These are phyloP conservation scores for Cinnamomum micranthum DNA, from an alignment of 164 flowering plant species.

Conservation along the genomic window DNA sequence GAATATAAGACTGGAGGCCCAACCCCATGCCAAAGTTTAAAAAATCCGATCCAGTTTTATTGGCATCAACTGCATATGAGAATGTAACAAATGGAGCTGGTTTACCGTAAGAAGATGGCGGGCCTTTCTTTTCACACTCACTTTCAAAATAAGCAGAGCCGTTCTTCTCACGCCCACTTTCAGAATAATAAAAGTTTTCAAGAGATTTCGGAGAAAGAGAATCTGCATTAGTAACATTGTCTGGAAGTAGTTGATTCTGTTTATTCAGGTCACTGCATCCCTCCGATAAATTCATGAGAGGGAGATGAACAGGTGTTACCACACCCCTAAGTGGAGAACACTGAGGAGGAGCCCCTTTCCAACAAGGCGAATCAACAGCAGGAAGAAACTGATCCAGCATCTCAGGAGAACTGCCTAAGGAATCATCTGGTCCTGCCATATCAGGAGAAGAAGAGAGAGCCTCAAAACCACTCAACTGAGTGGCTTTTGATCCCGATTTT, in stretches of 20 bases:
- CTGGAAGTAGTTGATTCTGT: conserved; percentile 16
- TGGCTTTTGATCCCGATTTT: conserved; percentile 14
- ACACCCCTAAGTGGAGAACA: conserved; percentile 27
- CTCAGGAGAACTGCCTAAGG: conserved; percentile 30
- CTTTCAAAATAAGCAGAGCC: conserved; percentile 3
- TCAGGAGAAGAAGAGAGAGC: conserved; percentile 10
- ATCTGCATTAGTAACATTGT: conserved; percentile 10
- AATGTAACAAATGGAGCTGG: conserved; percentile 8
- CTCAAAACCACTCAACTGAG: conserved; percentile 11
- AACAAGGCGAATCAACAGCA: conserved; percentile 79
- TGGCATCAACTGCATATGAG: not conserved
- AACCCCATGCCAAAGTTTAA: conserved; percentile 7
- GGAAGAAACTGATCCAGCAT: conserved; percentile 37
- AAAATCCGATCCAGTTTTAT: conserved; percentile 13
- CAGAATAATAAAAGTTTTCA: not conserved
- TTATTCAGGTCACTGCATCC: conserved; percentile 16
- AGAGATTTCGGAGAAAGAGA: conserved; percentile 2
- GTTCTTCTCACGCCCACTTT: conserved; percentile 14
- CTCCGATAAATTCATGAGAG: conserved; percentile 17
- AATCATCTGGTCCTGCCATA: conserved; percentile 13
- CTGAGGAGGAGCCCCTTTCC: conserved; percentile 63
- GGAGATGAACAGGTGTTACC: conserved; percentile 16
- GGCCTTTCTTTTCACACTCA: conserved; percentile 8
- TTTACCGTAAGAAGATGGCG: conserved; percentile 6
- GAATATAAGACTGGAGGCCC: conserved; percentile 19